A percentile compares a stretch with the other conserved stretches of the same genome.
Conservation (phyloP, 2,329 filamentous ascomycete species). For the Alternaria brassicicola region DNA sequence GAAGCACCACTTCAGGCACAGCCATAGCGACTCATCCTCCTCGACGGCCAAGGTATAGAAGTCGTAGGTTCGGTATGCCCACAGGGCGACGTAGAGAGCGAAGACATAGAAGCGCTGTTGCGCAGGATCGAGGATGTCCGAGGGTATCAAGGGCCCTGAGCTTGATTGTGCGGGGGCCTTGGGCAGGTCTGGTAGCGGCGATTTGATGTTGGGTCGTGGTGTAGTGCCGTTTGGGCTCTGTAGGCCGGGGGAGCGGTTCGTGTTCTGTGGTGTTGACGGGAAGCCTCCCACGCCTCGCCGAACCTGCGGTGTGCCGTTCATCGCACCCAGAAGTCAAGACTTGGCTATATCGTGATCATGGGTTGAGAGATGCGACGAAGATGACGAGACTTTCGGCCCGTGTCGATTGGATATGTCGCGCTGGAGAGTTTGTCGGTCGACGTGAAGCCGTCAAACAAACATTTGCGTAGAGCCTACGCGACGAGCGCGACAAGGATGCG, state of each 20-base stretch:
- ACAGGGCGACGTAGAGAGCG: conserved; percentile 75
- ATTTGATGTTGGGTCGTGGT: conserved; percentile 43
- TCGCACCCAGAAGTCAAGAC: conserved; percentile 61
- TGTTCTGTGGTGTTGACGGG: conserved; percentile 70
- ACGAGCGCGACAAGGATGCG: conserved; percentile 31
- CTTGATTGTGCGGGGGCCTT: conserved; percentile 25
- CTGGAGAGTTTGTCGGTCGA: conserved; percentile 10
- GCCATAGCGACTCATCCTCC: conserved; percentile 83
- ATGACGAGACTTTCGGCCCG: conserved; percentile 1
- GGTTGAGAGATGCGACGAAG: conserved; percentile 1
- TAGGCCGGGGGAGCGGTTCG: conserved; percentile 41
- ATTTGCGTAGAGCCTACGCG: conserved; percentile 29
- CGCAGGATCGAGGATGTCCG: conserved; percentile 83
- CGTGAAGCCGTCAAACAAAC: conserved; percentile 35
- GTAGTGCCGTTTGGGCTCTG: conserved; percentile 32
- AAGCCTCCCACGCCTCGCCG: conserved; percentile 78
- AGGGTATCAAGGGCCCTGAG: conserved; percentile 73
- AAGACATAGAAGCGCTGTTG: conserved; percentile 88
- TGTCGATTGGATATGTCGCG: conserved; percentile 15
- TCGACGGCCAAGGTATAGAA: conserved; percentile 79
- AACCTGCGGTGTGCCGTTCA: conserved; percentile 76
- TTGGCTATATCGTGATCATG: conserved; percentile 28
- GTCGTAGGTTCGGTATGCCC: conserved; percentile 87
- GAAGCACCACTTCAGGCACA: conserved; percentile 91
- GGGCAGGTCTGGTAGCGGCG: conserved; percentile 44